These are phyloP conservation scores for Plasmodium blacklocki DNA, from an alignment of 169 alveolate genomes.

Conservation along the genomic window DNA sequence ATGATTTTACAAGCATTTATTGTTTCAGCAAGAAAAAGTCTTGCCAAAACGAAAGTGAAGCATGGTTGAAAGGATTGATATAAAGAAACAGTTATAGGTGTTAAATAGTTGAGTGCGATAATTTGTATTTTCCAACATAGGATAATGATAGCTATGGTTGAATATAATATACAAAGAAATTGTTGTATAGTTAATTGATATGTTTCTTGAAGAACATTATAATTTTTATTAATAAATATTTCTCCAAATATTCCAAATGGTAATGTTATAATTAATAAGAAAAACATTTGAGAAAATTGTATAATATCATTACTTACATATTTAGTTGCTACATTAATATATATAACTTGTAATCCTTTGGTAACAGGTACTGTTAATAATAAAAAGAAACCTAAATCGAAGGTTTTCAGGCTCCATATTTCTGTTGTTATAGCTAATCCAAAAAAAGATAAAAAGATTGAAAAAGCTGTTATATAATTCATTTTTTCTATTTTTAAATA, in stretches of 20 bases:
- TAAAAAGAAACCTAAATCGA: constrained; percentile 49
- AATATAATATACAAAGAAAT: constrained; percentile 72
- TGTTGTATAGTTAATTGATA: constrained; percentile 16
- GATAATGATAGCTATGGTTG: constrained; percentile 74
- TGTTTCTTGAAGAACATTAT: constrained; percentile 33
- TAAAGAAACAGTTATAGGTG: constrained; percentile 78
- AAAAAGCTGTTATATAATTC: constrained; percentile 56
- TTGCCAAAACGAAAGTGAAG: constrained; percentile 77
- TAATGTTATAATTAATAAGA: constrained; percentile 63
- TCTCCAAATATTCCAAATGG: constrained; percentile 77
- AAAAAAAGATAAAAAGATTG: constrained; percentile 71
- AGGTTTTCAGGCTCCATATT: constrained; percentile 40
- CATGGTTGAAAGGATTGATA: constrained; percentile 80
- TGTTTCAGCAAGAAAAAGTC: constrained; percentile 73
- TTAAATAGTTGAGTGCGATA: constrained; percentile 63
- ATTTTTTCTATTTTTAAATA: constrained; percentile 74
- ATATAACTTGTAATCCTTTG: constrained; percentile 73
- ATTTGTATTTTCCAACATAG: constrained; percentile 80
- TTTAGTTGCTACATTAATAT: constrained; percentile 69
- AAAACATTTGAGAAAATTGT: constrained; percentile 50
- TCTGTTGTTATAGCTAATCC: constrained; percentile 79
- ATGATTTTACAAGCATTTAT: constrained; percentile 63
- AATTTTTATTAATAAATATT: constrained; percentile 49
- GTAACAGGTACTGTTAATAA: constrained; percentile 72
- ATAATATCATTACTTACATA: constrained; percentile 77